A percentile compares a stretch with the other conserved stretches of the same genome.
Conservation (phyloP, 164 flowering plant genomes). For the Stephania cephalantha region DNA sequence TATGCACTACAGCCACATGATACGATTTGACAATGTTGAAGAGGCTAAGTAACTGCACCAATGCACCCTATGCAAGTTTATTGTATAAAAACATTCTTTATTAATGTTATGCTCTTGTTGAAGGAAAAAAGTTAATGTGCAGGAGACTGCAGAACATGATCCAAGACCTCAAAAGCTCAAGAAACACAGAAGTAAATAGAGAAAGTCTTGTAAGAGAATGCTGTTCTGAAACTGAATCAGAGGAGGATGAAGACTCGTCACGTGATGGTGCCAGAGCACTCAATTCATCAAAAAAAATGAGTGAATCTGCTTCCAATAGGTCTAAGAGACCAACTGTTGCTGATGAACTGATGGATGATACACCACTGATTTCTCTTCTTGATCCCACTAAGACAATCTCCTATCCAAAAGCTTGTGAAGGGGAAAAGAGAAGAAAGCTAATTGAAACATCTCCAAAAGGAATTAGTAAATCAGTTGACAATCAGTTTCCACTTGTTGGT, state of each 20-base stretch:
- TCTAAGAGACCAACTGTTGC: slow-evolving; percentile 13
- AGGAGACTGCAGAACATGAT: slow-evolving; percentile 66
- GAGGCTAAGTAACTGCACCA: slow-evolving; percentile 64
- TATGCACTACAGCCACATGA: slow-evolving; percentile 95
- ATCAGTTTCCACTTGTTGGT: slow-evolving; percentile 39
- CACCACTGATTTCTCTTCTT: slow-evolving; percentile 44
- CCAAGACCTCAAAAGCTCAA: slow-evolving; percentile 42
- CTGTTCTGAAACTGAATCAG: slow-evolving; percentile 87
- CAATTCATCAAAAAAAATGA: slow-evolving; percentile 28
- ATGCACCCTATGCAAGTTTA: neutral
- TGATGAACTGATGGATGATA: slow-evolving; percentile 47
- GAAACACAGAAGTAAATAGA: slow-evolving; percentile 21
- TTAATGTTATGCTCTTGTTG: slow-evolving; percentile 6
- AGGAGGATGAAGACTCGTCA: slow-evolving; percentile 37
- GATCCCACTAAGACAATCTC: slow-evolving; percentile 23
- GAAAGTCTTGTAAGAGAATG: slow-evolving; percentile 26
- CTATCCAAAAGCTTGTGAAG: slow-evolving; percentile 20
- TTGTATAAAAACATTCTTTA: neutral
- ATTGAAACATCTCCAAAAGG: slow-evolving; percentile 24
- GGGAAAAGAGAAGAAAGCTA: slow-evolving; percentile 12
- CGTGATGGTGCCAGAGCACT: slow-evolving; percentile 27
- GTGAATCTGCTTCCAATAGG: slow-evolving; percentile 19
- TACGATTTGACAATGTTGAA: slow-evolving; percentile 82
- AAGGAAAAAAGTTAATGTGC: slow-evolving; percentile 7
- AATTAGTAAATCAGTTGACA: slow-evolving; percentile 30